Base-by-base conservation (phyloP, 202 grass and related monocot species). In the Miscanthus sacchariflorus region DNA sequence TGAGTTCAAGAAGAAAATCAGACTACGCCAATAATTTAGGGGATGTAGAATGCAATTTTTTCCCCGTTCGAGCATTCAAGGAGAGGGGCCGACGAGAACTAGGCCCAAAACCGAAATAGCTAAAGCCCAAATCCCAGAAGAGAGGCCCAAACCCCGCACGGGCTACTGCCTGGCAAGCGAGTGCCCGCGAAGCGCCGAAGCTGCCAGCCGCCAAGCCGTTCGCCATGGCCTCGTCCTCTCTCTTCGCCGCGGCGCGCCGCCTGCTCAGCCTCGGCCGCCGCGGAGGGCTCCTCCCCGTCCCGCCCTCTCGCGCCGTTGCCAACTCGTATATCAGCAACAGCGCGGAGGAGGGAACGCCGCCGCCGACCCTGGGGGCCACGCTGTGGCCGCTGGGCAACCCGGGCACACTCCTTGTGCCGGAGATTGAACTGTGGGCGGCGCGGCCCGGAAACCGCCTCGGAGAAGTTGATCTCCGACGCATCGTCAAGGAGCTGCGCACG, bases 301-400 rank as follows among this genome's bases (percentile, higher is more conserved):
- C 15, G 48, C 21, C 25, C 35, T 70, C 49, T 7, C 81, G 61
- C 25, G 2, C 76, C 7, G 25, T 46, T 5, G 65, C 72, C 7
- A 63, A 46, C 2, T 84, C 72, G 38, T 11, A 38, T 56, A 84
- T 4, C 72, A 33, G 61, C 23, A 81, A 89, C 52, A 81, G 79
- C 70, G 28, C 71, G 10, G 81, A 50, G 68, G 59, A 30, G 28
- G 25, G 17, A 35, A 46, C 44, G 44, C 44, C 44, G 44, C 44
- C 27, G 36, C 54, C 28, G 64, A 76, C 81, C 9, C 90, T 98
- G 50, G 90, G 91, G 70, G 90, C 93, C 65, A 90, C 76, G 70
- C 80, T 98, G 58, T 93, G 86, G 90, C 93, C 93, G 73, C 84
- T 95, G 36, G 93, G 93, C 17, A 68, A 92, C 35, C 93, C 95